These are phyloP conservation scores for Daldinia grandis DNA, from an alignment of 495 filamentous ascomycete species.

Conservation along the genomic window DNA sequence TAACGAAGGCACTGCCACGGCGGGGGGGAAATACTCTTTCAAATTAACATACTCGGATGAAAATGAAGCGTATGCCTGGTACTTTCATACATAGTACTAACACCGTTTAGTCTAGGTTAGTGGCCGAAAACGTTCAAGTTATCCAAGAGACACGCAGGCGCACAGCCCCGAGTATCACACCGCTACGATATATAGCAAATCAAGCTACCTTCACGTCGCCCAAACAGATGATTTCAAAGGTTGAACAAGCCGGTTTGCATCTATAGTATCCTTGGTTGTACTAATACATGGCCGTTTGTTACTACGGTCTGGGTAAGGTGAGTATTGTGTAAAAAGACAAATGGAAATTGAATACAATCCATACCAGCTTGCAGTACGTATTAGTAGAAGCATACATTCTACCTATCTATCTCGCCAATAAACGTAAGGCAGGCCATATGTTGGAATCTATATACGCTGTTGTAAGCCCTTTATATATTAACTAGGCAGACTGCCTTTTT, in stretches of 20 bases:
- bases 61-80: not conserved
- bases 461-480: not conserved
- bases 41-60: not conserved
- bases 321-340: not conserved
- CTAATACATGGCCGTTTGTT: not conserved
- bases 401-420: not conserved
- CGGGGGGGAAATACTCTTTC: not conserved
- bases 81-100: not conserved
- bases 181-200: not conserved
- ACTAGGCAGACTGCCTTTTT: too few species aligned
- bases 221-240: not conserved
- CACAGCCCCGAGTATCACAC: conserved; percentile 10
- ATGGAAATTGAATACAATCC: not conserved
- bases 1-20: not conserved
- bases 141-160: conserved; percentile 18
- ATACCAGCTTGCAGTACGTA: not conserved
- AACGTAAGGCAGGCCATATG: not conserved
- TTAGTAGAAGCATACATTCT: not conserved
- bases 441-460: not conserved
- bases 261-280: not conserved
- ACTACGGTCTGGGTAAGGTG: not conserved
- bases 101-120: not conserved
- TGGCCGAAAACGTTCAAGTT: not conserved
- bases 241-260: not conserved
- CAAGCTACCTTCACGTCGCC: not conserved